phyloP scores from a whole-genome alignment of 23 red algal species.

The Gracilaria gracilis region DNA sequence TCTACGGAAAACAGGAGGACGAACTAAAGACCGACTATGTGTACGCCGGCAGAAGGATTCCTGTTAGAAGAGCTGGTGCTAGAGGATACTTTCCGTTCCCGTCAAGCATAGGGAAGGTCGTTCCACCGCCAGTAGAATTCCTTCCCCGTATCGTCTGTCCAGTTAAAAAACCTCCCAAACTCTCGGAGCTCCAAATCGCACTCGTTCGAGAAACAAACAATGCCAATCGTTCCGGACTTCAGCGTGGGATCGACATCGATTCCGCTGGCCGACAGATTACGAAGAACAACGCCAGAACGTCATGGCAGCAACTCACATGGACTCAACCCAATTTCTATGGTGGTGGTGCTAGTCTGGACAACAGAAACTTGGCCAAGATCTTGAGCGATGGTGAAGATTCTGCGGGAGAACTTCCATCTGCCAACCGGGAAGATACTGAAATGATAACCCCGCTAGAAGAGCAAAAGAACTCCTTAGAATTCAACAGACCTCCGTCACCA shows the following conservation, averaged over 20 bases:
- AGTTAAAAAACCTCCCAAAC: constrained; percentile 37
- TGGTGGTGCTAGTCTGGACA: not conserved
- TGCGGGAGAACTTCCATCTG: constrained; percentile 20
- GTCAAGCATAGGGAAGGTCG: constrained; percentile 6
- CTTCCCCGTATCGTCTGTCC: constrained; percentile 60
- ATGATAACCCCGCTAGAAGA: not conserved
- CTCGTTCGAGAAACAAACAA: not conserved
- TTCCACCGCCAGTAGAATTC: constrained; percentile 32
- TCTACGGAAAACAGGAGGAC: constrained; percentile 55
- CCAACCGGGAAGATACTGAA: not conserved
- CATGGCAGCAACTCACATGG: constrained; percentile 10
- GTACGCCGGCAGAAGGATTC: constrained; percentile 42
- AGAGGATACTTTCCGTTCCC: constrained; percentile 47
- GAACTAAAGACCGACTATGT: constrained; percentile 26
- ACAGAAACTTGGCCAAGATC: constrained; percentile 13
- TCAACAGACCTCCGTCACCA: constrained; percentile 49
- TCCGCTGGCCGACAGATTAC: constrained; percentile 51
- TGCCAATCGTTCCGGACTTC: constrained; percentile 4
- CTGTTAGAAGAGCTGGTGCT: constrained; percentile 44
- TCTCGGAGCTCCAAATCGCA: constrained; percentile 40
- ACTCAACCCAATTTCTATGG: not conserved
- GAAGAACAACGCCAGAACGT: not conserved
- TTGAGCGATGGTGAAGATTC: constrained; percentile 29
- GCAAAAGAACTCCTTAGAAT: constrained; percentile 1
- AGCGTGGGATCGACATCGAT: constrained; percentile 42